A percentile compares a stretch with the other conserved stretches of the same genome.
These are phyloP conservation scores for Aspergillus mulundensis DNA, from an alignment of 495 filamentous ascomycete species.

Conservation along the genomic window DNA sequence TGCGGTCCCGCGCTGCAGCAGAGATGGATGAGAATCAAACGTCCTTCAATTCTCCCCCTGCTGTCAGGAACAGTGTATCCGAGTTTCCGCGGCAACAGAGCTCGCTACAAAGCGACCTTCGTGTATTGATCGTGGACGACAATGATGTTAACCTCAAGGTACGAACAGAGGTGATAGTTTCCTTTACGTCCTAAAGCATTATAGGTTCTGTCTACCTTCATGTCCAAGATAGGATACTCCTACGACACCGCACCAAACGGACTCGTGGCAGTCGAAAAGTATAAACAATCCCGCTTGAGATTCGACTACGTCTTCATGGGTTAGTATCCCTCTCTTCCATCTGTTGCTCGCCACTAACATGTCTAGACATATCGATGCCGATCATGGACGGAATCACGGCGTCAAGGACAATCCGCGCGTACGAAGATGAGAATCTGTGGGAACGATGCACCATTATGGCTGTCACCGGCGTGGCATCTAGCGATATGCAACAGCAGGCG, in stretches of 20 bases:
- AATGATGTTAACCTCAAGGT: constrained; percentile 50
- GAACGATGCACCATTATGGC: constrained; percentile 40
- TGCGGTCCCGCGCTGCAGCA: too few relatives aligned
- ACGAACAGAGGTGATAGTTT: too few relatives aligned
- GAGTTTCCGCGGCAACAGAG: constrained; percentile 4
- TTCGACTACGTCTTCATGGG: constrained; percentile 59
- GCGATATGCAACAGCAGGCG: constrained; percentile 38
- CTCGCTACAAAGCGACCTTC: constrained; percentile 8
- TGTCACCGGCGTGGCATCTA: constrained; percentile 45
- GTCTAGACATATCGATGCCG: constrained; percentile 61
- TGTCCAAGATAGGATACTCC: constrained; percentile 48
- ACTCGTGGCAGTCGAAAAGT: constrained; percentile 53
- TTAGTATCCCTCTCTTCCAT: constrained; percentile 13
- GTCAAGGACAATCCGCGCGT: constrained; percentile 51
- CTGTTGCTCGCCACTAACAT: neutral
- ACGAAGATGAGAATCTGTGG: constrained; percentile 34
- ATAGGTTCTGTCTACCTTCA: constrained; percentile 46
- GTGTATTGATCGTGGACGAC: constrained; percentile 46
- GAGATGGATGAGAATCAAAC: too few relatives aligned
- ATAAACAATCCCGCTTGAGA: constrained; percentile 24
- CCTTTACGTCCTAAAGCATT: too few relatives aligned
- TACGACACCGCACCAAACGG: constrained; percentile 56
- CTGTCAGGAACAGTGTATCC: constrained; percentile 12
- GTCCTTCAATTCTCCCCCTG: constrained; percentile 11
- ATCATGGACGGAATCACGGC: constrained; percentile 60